Base-by-base conservation (phyloP, 768 basidiomycete species). In the Rhizopogon vesiculosus region DNA sequence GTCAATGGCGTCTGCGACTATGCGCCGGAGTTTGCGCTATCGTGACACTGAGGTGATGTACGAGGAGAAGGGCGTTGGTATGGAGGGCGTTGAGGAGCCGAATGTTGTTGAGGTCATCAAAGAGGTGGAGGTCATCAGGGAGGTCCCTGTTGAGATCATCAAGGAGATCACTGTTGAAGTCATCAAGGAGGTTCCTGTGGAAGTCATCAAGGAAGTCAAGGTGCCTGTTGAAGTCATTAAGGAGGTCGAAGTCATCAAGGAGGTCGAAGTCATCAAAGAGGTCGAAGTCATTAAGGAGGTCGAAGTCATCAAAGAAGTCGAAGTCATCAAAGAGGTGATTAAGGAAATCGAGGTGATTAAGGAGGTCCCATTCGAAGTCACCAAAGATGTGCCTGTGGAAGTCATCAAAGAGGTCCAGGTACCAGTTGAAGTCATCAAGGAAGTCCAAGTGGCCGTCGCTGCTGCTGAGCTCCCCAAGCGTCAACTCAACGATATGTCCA, bases 401-500 rank as follows among this genome's bases (percentile, higher is more conserved):
- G 56, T 66, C 9, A 53, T 57, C 64, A 67, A 51, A 59, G 61
- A 68, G 41, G 56, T 66, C 9, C 66, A 65, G 16, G 54, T 74
- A 28, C 67, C 67, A 55, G 69, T 69, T 18, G 73, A 79, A 13
- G 69, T 72, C 19, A 65, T 72, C 19, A 76, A 68, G 40, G 54
- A 65, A n/a, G 49, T 70, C 15, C 64, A 61, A 29, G 63, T 68
- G 22, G 49, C 55, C 18, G 56, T 55, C 54, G 62, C 62, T 42
- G 62, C 61, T 19, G 29, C 62, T 10, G 69, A 69, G 7, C 69
- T 69, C 18, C 82, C 81, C 10, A 88, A 84, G 66, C 82, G 84
- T 0, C 85, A 89, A 61, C 71, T 82, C 33, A 84, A 76, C 65
- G 91, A 93, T 61, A 88, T 84, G 57, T 87, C 84, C 3, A 83